Evolutionary conservation across 495 filamentous ascomycete genomes (phyloP).

Genomic region (Penicillium cinerascens): DNA sequence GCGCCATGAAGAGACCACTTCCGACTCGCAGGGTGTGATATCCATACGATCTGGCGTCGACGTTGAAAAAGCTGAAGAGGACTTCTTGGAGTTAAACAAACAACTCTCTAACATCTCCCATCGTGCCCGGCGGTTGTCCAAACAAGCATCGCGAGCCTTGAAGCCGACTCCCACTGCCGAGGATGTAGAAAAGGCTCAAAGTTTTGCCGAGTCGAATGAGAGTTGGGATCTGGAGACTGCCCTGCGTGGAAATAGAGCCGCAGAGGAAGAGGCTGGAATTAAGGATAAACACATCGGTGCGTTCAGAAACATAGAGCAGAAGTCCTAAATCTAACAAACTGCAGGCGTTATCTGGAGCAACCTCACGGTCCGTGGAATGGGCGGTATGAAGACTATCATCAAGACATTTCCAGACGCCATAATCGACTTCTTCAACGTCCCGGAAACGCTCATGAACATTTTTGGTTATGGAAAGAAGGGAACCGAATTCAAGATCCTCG

Average conservation of each 20-base stretch:
- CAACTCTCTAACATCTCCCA: constrained; percentile 68
- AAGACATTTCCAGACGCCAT: constrained; percentile 83
- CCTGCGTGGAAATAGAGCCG: constrained; percentile 62
- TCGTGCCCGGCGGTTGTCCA: constrained; percentile 40
- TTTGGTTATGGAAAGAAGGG: constrained; percentile 59
- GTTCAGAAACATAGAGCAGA: not conserved
- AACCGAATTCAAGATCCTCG: constrained; percentile 58
- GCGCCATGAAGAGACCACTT: constrained; percentile 25
- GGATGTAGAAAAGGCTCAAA: constrained; percentile 49
- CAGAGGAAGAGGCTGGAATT: constrained; percentile 74
- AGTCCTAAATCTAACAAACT: not conserved
- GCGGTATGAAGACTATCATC: constrained; percentile 71
- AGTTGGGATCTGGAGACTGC: constrained; percentile 69
- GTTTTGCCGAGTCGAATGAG: constrained; percentile 48
- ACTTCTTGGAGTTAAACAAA: constrained; percentile 71
- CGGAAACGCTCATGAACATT: constrained; percentile 55
- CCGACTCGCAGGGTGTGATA: constrained; percentile 46
- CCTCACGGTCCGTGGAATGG: constrained; percentile 73
- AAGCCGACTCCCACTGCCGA: constrained; percentile 33
- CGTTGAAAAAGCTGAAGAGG: constrained; percentile 67
- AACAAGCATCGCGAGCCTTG: constrained; percentile 38
- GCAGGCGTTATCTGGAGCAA: constrained; percentile 73
- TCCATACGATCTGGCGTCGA: constrained; percentile 53
- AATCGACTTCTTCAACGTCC: constrained; percentile 68
- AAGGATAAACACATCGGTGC: constrained; percentile 68